Conservation (phyloP, 306 rosid genomes). For the Quercus agrifolia region DNA sequence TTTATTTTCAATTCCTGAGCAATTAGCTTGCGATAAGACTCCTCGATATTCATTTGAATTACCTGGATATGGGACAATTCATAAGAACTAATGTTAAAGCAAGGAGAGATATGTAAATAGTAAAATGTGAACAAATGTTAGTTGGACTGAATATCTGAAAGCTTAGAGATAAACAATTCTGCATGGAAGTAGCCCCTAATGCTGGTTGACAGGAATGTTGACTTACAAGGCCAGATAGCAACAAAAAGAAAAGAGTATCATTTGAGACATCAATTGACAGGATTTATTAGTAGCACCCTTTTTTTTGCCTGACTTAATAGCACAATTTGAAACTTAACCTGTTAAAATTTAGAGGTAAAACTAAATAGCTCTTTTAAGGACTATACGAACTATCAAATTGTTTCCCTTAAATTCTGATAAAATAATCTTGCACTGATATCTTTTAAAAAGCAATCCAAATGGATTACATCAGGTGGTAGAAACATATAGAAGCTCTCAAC, state of each 20-base stretch:
- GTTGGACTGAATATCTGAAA: conserved; percentile 8
- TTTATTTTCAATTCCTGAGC: conserved; percentile 93
- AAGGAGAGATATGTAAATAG: background rate
- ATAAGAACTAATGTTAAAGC: conserved; percentile 20
- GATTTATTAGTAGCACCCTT: background rate
- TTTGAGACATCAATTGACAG: background rate
- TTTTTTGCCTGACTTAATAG: background rate
- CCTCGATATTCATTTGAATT: conserved; percentile 89
- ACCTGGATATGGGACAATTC: conserved; percentile 45
- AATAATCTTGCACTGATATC: background rate
- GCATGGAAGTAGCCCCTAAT: conserved; percentile 7
- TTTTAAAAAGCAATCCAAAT: background rate
- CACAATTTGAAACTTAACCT: background rate
- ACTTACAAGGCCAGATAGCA: background rate
- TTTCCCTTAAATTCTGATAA: background rate
- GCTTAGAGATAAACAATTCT: background rate
- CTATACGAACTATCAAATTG: background rate
- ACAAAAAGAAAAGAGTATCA: background rate
- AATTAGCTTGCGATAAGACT: conserved; percentile 75
- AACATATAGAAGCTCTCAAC: background rate
- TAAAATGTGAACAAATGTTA: conserved; percentile 7
- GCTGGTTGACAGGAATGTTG: conserved; percentile 14
- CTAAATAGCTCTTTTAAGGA: conserved; percentile 1
- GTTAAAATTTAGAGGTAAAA: background rate
- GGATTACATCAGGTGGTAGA: background rate